These are phyloP conservation scores for Hydrangea macrophylla DNA, from an alignment of 148 eudicot species.

Conservation along the genomic window DNA sequence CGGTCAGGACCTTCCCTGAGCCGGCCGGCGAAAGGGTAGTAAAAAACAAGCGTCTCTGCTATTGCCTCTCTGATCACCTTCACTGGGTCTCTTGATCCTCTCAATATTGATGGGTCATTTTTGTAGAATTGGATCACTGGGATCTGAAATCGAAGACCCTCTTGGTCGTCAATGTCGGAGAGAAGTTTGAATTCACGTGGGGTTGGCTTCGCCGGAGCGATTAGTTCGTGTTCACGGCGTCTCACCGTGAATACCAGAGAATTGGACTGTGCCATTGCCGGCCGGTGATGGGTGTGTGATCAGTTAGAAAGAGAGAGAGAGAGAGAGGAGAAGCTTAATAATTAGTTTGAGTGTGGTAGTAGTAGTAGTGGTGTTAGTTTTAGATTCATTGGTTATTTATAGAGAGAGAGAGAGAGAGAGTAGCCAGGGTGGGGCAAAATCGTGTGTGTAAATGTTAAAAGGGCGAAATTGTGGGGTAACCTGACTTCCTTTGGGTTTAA, in stretches of 20 bases:
- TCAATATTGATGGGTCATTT: not conserved
- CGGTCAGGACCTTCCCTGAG: slow-evolving; percentile 19
- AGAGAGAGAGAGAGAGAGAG: no score
- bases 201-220: slow-evolving; percentile 17
- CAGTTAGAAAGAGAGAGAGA: not conserved
- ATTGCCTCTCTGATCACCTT: slow-evolving; percentile 20
- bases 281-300: not conserved
- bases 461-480: no score
- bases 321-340: no score
- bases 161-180: slow-evolving; percentile 27
- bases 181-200: slow-evolving; percentile 18
- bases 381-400: no score
- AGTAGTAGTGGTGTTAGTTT: no score
- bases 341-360: no score
- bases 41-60: slow-evolving; percentile 14
- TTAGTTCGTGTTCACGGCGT: slow-evolving; percentile 12
- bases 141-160: slow-evolving; percentile 25
- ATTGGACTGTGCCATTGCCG: not conserved
- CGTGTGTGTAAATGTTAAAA: no score
- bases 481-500: no score
- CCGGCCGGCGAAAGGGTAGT: slow-evolving; percentile 23
- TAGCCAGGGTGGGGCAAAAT: no score
- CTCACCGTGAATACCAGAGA: slow-evolving; percentile 8
- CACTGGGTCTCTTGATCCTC: slow-evolving; percentile 14
- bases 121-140: slow-evolving; percentile 19